A percentile compares a stretch with the other conserved stretches of the same genome.
Evolutionary conservation across 306 rosid species (phyloP).

Genomic region (Castanospermum australe): DNA sequence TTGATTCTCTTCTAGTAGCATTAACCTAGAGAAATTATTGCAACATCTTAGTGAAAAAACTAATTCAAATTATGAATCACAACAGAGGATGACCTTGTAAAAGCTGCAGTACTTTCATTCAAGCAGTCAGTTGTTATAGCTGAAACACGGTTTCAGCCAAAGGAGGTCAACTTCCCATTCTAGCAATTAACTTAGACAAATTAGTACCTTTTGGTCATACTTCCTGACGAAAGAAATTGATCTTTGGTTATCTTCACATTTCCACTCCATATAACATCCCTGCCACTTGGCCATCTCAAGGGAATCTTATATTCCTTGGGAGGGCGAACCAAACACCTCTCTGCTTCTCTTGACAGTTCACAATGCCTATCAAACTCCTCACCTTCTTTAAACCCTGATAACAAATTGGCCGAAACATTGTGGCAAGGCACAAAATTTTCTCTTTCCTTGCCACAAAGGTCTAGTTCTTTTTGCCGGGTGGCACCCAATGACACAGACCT

Average conservation of each 20-base stretch:
- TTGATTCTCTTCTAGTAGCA: slow-evolving; percentile 98
- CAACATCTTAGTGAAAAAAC: not conserved
- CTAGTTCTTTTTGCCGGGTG: slow-evolving; percentile 62
- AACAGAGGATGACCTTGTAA: not conserved
- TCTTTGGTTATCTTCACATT: slow-evolving; percentile 96
- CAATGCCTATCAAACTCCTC: slow-evolving; percentile 97
- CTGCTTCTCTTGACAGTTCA: slow-evolving; percentile 41
- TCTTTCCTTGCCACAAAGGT: slow-evolving; percentile 82
- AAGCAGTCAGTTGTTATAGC: not conserved
- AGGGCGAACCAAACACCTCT: slow-evolving; percentile 86
- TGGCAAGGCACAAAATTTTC: slow-evolving; percentile 91
- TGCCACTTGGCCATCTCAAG: slow-evolving; percentile 85
- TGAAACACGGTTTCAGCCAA: not conserved
- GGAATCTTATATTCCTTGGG: slow-evolving; percentile 98
- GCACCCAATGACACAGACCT: slow-evolving; percentile 60
- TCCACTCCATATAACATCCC: slow-evolving; percentile 96
- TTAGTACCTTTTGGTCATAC: slow-evolving; percentile 94
- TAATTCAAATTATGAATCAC: not conserved
- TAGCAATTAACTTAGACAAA: not conserved
- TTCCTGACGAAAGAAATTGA: slow-evolving; percentile 97
- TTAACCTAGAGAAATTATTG: slow-evolving; percentile 54
- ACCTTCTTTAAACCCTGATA: slow-evolving; percentile 73
- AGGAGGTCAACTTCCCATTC: slow-evolving; percentile 9
- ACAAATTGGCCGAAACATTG: slow-evolving; percentile 72
- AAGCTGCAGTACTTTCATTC: not conserved